Base-by-base conservation (phyloP, 23 red algal species). In the Gracilaria gracilis region DNA sequence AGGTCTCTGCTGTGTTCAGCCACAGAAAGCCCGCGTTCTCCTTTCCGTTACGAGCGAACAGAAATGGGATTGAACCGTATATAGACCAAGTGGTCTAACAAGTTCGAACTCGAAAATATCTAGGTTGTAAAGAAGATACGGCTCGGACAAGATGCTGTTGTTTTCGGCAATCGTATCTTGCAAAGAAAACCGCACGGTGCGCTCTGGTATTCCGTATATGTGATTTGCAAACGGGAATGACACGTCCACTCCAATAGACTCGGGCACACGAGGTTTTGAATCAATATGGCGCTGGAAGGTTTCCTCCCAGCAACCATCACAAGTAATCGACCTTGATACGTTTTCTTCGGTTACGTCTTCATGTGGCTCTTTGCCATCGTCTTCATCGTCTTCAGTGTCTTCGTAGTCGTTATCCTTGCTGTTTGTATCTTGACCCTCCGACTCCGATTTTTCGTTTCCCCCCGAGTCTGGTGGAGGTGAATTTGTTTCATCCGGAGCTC, bases 51-150 rank as follows among this genome's bases (percentile, higher is more conserved):
- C 86, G 40, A 20, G 96, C 92, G 25, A 82, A 75, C 79, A 98
- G 36, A 39, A 96, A 59, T 19, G 97, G 97, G 25, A 98, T 83
- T 61, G 93, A 76, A 4, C 97, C 97, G n/a, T n/a, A 62, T 98
- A 98, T 24, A 98, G 57, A 34, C 97, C 97, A 21, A 98, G 87
- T 58, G 93, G 82, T 64, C 80, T 92, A 20, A 91, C 86, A 58
- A 95, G 64, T 67, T 98, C 97, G 73, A 91, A 98, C 81, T 98
- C 97, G 77, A 98, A 98, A 8, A 98, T 84, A 85, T 98, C 97
- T 58, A 98, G 59, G 75, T 98, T 98, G 79, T 98, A 98, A 54
- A 98, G 84, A 13, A 93, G 83, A 62, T 91, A 46, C n/a, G 97
- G 97, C 69, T 93, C 90, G 39, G 87, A 80, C 39, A 93, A 39